These are phyloP conservation scores for Kalmanozyma brasiliensis DNA, from an alignment of 1,284 basidiomycete genomes.

Conservation along the genomic window DNA sequence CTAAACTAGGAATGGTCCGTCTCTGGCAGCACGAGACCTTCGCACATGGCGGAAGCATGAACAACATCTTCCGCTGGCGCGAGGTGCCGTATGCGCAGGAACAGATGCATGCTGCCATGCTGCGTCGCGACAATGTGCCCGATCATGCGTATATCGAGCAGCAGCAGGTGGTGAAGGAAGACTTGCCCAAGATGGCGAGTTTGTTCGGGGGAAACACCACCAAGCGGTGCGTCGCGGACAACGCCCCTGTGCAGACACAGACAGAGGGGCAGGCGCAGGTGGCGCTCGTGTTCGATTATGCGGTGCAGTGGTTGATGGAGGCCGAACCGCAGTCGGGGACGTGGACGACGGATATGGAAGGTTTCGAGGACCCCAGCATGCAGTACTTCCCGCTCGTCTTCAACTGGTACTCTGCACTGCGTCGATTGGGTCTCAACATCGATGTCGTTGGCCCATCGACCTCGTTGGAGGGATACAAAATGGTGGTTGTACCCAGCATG, in stretches of 20 bases:
- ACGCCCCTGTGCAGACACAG: conserved; percentile 18
- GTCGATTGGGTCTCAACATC: conserved; percentile 48
- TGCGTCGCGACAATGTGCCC: conserved; percentile 47
- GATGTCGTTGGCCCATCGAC: conserved; percentile 43
- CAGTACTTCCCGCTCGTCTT: conserved; percentile 42
- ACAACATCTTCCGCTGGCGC: conserved; percentile 53
- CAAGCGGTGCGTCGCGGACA: conserved; percentile 19
- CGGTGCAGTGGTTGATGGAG: conserved; percentile 40
- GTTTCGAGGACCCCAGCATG: conserved; percentile 41
- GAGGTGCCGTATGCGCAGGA: conserved; percentile 52
- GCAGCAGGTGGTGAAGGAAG: conserved; percentile 43
- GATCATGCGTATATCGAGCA: conserved; percentile 49
- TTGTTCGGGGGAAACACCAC: conserved; percentile 11
- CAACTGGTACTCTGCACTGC: conserved; percentile 47
- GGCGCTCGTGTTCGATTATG: conserved; percentile 45
- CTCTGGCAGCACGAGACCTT: conserved; percentile 54
- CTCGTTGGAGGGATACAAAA: conserved; percentile 38
- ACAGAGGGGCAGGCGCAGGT: conserved; percentile 38
- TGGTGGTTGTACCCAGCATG: conserved; percentile 50
- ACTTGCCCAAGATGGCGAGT: conserved; percentile 30
- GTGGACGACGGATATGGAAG: conserved; percentile 27
- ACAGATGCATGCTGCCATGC: conserved; percentile 55
- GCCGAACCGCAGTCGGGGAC: conserved; percentile 48
- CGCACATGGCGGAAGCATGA: conserved; percentile 44
- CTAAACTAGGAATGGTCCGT: conserved; percentile 42